These are phyloP conservation scores for Saccharum officinarum DNA, from an alignment of 176 grass and related monocot species.

Conservation along the genomic window DNA sequence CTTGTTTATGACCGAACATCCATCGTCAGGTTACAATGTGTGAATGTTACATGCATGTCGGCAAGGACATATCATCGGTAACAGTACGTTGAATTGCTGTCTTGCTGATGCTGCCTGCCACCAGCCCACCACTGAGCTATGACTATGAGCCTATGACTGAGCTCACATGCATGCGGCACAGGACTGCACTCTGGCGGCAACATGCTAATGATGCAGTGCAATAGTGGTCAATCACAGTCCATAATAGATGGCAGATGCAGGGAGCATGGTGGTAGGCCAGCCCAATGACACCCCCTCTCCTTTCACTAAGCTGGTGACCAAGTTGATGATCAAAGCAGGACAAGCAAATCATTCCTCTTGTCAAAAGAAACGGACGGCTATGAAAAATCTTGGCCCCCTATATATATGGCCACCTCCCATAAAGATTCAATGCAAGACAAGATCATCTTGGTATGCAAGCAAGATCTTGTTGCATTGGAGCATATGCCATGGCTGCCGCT, in stretches of 20 bases:
- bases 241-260: neutral
- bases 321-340: slow-evolving; percentile 4
- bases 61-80: neutral
- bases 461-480: neutral
- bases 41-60: neutral
- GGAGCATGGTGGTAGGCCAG: slow-evolving; percentile 7
- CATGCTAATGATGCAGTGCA: neutral
- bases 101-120: neutral
- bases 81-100: neutral
- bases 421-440: neutral
- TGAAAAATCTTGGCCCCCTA: neutral
- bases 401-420: neutral
- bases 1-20: neutral
- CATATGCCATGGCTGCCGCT: slow-evolving; percentile 16
- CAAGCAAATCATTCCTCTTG: slow-evolving; percentile 1
- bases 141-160: neutral
- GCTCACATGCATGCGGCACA: slow-evolving; percentile 12
- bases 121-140: neutral
- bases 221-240: neutral
- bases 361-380: slow-evolving; percentile 23
- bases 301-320: slow-evolving; percentile 19
- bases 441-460: neutral
- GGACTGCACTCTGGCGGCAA: neutral
- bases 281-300: neutral
- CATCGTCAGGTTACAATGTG: neutral